phyloP scores from a whole-genome alignment of 257 asterid species.

The Scutellaria baicalensis region DNA sequence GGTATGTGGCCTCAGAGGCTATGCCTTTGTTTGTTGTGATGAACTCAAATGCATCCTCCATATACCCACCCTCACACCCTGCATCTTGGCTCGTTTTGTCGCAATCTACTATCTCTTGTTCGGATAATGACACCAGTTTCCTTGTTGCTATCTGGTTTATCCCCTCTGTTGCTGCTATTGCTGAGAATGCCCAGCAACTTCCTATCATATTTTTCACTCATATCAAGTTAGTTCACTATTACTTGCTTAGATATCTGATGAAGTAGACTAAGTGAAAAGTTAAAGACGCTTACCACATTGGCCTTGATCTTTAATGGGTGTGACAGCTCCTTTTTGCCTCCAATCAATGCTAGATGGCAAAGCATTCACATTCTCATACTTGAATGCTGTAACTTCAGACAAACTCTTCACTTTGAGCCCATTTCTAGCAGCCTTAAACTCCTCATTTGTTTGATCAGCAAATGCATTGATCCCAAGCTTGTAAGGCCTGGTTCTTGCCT shows the following conservation, averaged over 20 bases:
- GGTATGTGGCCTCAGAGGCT: conserved; percentile 27
- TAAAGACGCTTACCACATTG: conserved; percentile 27
- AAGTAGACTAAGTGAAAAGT: too few species aligned
- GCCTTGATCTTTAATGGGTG: conserved; percentile 29
- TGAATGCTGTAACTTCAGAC: conserved; percentile 7
- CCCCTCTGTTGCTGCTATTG: conserved; percentile 42
- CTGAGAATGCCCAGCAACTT: conserved; percentile 43
- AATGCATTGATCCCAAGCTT: conserved; percentile 26
- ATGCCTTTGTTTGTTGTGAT: conserved; percentile 26
- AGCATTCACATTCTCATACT: conserved; percentile 16
- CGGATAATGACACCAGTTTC: conserved; percentile 29
- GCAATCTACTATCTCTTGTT: conserved; percentile 41
- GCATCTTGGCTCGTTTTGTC: conserved; percentile 12
- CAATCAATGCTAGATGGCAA: conserved; percentile 27
- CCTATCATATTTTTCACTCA: neutral
- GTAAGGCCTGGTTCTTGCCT: conserved; percentile 9
- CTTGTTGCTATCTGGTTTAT: conserved; percentile 24
- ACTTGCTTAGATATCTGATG: too few species aligned
- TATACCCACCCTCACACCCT: conserved; percentile 33
- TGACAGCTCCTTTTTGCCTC: conserved; percentile 33
- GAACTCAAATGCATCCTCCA: conserved; percentile 25
- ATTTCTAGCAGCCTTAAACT: conserved; percentile 16
- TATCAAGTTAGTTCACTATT: too few species aligned
- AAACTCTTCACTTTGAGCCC: conserved; percentile 17
- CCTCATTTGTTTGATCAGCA: conserved; percentile 26